Base-by-base conservation (phyloP, 352 stramenopile genomes). In the Aphanomyces cochlioides region DNA sequence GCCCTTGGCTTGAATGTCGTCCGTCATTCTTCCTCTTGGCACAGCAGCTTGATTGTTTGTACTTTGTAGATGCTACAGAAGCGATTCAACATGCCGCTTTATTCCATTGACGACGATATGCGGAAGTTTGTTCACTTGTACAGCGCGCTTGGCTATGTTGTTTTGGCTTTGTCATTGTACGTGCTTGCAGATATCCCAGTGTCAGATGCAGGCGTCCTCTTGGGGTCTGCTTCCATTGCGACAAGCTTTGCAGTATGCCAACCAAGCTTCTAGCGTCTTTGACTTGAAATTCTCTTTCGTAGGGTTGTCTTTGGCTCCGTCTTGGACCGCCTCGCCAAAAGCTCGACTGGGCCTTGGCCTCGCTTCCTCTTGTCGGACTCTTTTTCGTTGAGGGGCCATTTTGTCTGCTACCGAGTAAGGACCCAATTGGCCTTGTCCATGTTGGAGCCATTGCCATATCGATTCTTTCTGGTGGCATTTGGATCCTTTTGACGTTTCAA, bases 131-230 rank as follows among this genome's bases (percentile, higher is more conserved):
- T 93, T 34, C 78, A 89, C 43, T 86, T 81, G 40, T 76, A 79
- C 56, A 80, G 77, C 58, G 66, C 84, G 38, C 74, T 88, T 50
- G 80, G 80, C 10, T 88, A 82, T 7, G 73, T 73, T 3, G 81
- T 74, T 5, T 88, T 89, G 47, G 75, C 76, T 34, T 80, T 90
- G 63, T 76, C 77, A 59, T 92, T 90, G 69, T 89, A 88, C 70
- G 82, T 81, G 8, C 85, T 90, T 60, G 80, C 79, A 19, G 73
- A 81, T 36, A 89, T 92, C 82, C 78, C 88, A 58, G 74, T 92
- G 4, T 84, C 82, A 1, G 84, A 92, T 40, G 82, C 84, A 7
- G 82, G 78, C 48, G 82, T 88, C 15, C 73, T 91, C 47, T 81
- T 87, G 57, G 89, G 87, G 50, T 79, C 76, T 19, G 87, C 79